Base-by-base conservation (phyloP, 139 green algal species). In the Marvania coccoides region DNA sequence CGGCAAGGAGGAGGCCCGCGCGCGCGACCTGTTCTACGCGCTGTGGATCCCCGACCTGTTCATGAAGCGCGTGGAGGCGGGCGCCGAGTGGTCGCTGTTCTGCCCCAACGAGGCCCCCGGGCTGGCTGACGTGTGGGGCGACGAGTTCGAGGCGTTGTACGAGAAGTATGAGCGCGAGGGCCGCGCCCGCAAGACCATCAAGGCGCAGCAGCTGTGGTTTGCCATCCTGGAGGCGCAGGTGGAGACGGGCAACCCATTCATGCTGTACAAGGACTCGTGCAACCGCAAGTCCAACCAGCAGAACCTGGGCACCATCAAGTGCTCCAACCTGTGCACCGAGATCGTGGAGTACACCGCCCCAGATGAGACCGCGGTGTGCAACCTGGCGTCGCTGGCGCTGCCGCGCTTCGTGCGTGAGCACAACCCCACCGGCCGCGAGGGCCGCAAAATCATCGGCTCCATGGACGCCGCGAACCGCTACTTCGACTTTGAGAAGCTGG, bases 161-260 rank as follows among this genome's bases (percentile, higher is more conserved):
- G 47, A 28, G 4, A 84, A 77, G 77, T 89, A 89, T 63, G 83
- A 83, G 67, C 4, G 40, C 1, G 63, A 64, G 45, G 65, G 66
- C 26, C 58, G 72, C 23, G 47, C 72, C 6, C 59, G 72, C 33
- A 74, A 74, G 59, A 60, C 42, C 26, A 83, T 99, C 63, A 88
- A 93, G 61, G 94, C 94, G 10, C 94, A 98, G 82, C 85, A 97
- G 83, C 82, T 99, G 42, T 99, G 94, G 94, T 99, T 98, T 70
- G 90, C 91, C 56, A 93, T 99, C 59, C 77, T 99, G 55, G 93
- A 98, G 81, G 89, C 93, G 10, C 92, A 98, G 83, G 88, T 98
- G 30, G 94, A 99, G 83, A 99, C 94, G 1, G 94, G 94, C 69
- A 98, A 97, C 82, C 94, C 94, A 8, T 99, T 96, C 87, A 99